phyloP scores from a whole-genome alignment of 2,329 filamentous ascomycete species.

The Colletotrichum kahawae region DNA sequence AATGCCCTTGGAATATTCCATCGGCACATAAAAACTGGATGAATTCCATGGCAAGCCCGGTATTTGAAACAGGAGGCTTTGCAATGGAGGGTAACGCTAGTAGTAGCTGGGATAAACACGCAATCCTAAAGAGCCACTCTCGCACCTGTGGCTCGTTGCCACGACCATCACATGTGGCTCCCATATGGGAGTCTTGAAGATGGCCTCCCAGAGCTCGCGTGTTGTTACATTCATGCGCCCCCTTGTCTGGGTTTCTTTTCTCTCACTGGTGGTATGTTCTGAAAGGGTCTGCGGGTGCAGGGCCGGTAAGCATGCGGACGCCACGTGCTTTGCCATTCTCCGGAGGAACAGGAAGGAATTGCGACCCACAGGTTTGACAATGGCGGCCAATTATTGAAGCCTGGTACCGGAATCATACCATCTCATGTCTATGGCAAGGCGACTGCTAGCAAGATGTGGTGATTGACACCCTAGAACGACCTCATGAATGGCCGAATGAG shows the following conservation, averaged over 20 bases:
- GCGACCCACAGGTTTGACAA: constrained; percentile 23
- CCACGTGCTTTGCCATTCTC: constrained; percentile 16
- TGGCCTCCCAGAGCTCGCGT: neutral
- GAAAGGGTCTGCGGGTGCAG: neutral
- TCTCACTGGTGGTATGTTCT: neutral
- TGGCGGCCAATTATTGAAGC: constrained; percentile 28
- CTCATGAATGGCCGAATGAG: neutral
- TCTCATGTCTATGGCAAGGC: neutral
- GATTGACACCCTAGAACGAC: neutral
- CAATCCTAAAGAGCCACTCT: neutral
- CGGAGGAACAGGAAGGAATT: neutral
- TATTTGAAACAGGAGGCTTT: neutral
- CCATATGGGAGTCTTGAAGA: neutral
- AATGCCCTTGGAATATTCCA: neutral
- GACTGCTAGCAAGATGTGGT: constrained; percentile 7
- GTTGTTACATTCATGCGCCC: constrained; percentile 4
- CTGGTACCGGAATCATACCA: constrained; percentile 8
- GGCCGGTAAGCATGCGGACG: constrained; percentile 11
- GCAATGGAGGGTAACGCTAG: neutral
- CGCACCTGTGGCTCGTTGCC: neutral
- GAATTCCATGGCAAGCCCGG: neutral
- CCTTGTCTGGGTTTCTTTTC: neutral
- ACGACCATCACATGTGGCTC: constrained; percentile 9
- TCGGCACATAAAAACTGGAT: neutral
- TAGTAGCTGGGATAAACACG: neutral